Evolutionary conservation across 495 filamentous ascomycete species (phyloP).

Genomic region (Apiosordaria backusii): DNA sequence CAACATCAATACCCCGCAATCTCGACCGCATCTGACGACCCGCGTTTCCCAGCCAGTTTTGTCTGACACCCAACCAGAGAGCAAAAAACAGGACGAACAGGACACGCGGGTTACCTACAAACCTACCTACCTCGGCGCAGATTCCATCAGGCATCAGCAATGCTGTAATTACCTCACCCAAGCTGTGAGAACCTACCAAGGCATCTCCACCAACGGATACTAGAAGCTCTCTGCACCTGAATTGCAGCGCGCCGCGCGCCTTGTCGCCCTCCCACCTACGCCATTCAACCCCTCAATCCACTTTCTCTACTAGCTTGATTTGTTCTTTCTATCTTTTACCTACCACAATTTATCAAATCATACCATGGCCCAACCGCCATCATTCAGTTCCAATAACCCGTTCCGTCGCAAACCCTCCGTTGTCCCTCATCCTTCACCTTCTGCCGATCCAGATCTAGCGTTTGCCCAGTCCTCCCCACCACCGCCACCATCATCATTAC

Average conservation of each 20-base stretch:
- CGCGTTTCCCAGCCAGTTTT: neutral
- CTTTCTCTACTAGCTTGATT: neutral
- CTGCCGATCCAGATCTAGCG: conserved; percentile 19
- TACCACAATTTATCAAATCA: neutral
- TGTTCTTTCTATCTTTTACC: neutral
- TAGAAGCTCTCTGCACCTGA: no score
- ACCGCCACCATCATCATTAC: neutral
- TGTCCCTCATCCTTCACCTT: conserved; percentile 8
- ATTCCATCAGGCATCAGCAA: no score
- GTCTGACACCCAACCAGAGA: no score
- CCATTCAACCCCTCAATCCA: no score
- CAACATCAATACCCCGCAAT: neutral
- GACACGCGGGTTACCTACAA: no score
- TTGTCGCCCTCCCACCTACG: no score
- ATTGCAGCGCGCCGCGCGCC: no score
- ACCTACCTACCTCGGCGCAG: no score
- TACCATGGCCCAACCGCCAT: conserved; percentile 31
- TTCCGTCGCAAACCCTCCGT: conserved; percentile 41
- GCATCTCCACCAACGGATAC: no score
- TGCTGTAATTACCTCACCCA: no score
- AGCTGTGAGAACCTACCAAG: no score
- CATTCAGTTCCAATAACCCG: conserved; percentile 46
- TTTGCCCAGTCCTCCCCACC: conserved; percentile 7
- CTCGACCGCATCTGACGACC: neutral
- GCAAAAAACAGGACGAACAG: no score